Evolutionary conservation across 164 flowering plant species (phyloP), one percentile per base, ranked within the genome.

Genomic region (Vitis rupestris): DNA sequence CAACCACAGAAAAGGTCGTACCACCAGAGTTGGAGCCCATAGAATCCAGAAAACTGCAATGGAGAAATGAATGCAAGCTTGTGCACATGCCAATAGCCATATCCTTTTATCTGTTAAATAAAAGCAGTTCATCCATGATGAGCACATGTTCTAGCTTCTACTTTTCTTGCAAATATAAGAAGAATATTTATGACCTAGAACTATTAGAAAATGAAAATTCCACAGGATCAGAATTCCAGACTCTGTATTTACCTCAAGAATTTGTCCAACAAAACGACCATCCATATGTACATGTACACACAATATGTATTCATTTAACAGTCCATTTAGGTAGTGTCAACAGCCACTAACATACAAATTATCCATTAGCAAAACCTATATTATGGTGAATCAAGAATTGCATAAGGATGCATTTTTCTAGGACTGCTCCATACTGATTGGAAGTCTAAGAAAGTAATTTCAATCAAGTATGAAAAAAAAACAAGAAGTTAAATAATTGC

Each of bases 11-110:
- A 59, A 50, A 69, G 60, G 72, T 23, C 82, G 14, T 90, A 92
- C 99, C 93, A 92, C 97, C 70, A 88, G 63, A 59, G 84, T 87
- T 59, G 98, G 98, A 64, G 97, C 92, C 98, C 99, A 95, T 1
- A 93, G 84, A 76, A 95, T 86, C 99, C 98, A 92, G 66, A 93
- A 87, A 53, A 88, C 75, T 59, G 84, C 73, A 71, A 78, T 58
- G 7, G 97, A 85, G 76, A 95, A 88, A 14, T 91, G 87, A 65
- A 92, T 80, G 65, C 87, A 84, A 71, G 90, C 79, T 78, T 94
- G 97, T 37, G 91, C 86, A 75, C 80, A 82, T 50, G 72, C 82
- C 79, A 95, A 75, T 10, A 92, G 77, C 93, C 87, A 87, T 73
- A 95, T 75, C 76, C 93, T 89, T 85, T 83, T 88, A 88, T 92